Conservation (phyloP, 345 rosid genomes). For the Gossypium thurberi region DNA sequence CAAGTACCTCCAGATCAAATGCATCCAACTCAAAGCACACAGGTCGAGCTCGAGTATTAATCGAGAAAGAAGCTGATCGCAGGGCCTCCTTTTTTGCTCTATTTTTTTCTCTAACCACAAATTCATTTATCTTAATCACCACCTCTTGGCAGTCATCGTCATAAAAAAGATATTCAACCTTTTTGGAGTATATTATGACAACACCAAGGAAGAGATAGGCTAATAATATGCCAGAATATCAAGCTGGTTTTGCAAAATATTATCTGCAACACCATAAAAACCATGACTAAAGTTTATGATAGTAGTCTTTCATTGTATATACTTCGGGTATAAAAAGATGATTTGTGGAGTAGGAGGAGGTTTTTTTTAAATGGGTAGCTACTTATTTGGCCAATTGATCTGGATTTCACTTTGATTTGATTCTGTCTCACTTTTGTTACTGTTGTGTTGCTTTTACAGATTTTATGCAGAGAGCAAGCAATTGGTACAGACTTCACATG, state of each 20-base stretch:
- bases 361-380: no score
- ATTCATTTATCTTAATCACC: slow-evolving; percentile 46
- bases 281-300: background rate
- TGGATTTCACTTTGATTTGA: no score
- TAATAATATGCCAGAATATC: slow-evolving; percentile 50
- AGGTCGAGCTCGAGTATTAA: slow-evolving; percentile 41
- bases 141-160: slow-evolving; percentile 55
- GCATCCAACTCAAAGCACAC: slow-evolving; percentile 81
- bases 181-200: slow-evolving; percentile 81
- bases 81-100: slow-evolving; percentile 16
- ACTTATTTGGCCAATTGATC: no score
- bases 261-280: slow-evolving; percentile 38
- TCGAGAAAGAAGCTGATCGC: slow-evolving; percentile 30
- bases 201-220: slow-evolving; percentile 81
- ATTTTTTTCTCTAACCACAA: slow-evolving; percentile 38
- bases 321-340: no score
- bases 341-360: no score
- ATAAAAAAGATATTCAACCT: slow-evolving; percentile 59
- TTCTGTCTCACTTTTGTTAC: no score
- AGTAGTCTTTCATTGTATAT: no score
- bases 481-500: no score
- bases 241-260: slow-evolving; percentile 60
- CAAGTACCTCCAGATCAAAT: slow-evolving; percentile 76
- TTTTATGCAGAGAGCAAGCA: no score
- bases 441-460: no score